A percentile compares a stretch with the other conserved stretches of the same genome.
phyloP scores from a whole-genome alignment of 1,284 basidiomycete species.

The Microbotryum silenes-acaulis region DNA sequence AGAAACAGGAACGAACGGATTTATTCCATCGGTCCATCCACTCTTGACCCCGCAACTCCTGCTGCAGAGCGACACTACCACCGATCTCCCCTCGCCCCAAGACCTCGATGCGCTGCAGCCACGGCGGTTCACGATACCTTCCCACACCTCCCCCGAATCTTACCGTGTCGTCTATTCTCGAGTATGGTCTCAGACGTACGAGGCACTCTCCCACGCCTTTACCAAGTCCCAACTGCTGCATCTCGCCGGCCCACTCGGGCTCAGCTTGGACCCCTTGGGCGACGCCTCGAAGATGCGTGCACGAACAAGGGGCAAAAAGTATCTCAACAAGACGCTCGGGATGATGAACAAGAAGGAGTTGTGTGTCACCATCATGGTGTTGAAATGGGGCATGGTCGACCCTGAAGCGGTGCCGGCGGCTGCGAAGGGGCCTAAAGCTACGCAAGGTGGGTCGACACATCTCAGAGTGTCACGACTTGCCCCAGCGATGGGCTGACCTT shows the following conservation, averaged over 20 bases:
- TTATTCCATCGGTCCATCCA: too few species aligned
- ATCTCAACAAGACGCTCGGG: constrained; percentile 15
- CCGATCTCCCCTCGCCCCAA: neutral
- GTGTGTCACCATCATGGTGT: constrained; percentile 15
- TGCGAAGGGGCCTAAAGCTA: neutral
- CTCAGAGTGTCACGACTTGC: neutral
- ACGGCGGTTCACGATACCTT: constrained; percentile 11
- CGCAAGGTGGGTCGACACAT: constrained; percentile 5
- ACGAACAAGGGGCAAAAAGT: constrained; percentile 9
- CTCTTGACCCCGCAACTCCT: too few species aligned
- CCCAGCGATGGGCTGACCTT: neutral
- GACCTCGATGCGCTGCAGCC: constrained; percentile 16
- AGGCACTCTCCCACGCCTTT: constrained; percentile 9
- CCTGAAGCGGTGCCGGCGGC: constrained; percentile 11
- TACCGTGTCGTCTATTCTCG: constrained; percentile 18
- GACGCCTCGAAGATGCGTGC: constrained; percentile 2
- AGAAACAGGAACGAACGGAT: too few species aligned
- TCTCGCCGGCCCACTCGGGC: neutral
- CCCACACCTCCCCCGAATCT: constrained; percentile 12
- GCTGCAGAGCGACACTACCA: too few species aligned
- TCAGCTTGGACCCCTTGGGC: neutral
- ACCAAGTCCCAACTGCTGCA: constrained; percentile 12
- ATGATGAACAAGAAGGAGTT: constrained; percentile 26
- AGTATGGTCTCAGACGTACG: neutral
- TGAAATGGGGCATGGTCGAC: constrained; percentile 19